phyloP scores from a whole-genome alignment of 1,284 basidiomycete genomes.

The Cryptococcus sp. region DNA sequence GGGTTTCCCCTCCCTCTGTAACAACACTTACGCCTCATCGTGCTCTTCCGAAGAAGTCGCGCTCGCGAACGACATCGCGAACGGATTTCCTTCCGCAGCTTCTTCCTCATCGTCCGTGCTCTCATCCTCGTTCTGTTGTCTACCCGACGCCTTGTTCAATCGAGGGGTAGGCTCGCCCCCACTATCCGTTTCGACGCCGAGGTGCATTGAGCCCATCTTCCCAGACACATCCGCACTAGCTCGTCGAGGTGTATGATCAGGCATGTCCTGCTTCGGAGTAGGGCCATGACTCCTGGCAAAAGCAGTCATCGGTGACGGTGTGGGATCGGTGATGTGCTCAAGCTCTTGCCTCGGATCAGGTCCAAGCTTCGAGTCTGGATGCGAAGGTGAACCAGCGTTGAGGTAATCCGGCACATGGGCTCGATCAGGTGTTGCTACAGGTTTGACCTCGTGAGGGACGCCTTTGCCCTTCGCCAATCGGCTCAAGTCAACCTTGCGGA shows the following conservation, averaged over 20 bases:
- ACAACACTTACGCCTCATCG: neutral
- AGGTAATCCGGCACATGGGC: constrained; percentile 6
- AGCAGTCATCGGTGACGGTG: neutral
- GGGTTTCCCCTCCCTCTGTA: neutral
- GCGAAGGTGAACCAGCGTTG: neutral
- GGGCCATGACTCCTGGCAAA: neutral
- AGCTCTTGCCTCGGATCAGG: too few relatives aligned
- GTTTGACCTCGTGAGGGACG: constrained; percentile 23
- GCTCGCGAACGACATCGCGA: neutral
- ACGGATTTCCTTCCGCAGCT: neutral
- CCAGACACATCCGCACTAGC: constrained; percentile 7
- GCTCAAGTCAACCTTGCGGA: constrained; percentile 32
- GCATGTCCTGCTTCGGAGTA: constrained; percentile 1
- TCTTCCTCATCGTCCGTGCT: neutral
- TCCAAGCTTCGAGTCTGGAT: neutral
- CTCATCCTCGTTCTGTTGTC: too few relatives aligned
- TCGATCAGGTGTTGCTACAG: constrained; percentile 7
- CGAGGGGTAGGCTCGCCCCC: neutral
- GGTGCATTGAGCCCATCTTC: constrained; percentile 13
- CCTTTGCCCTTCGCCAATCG: constrained; percentile 24
- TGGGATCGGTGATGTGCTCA: too few relatives aligned
- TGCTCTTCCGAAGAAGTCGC: neutral
- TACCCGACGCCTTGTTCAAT: neutral
- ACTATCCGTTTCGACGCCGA: constrained; percentile 1
- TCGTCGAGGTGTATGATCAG: constrained; percentile 1